Conservation (phyloP, 306 rosid genomes). For the Cucurbita maxima region DNA sequence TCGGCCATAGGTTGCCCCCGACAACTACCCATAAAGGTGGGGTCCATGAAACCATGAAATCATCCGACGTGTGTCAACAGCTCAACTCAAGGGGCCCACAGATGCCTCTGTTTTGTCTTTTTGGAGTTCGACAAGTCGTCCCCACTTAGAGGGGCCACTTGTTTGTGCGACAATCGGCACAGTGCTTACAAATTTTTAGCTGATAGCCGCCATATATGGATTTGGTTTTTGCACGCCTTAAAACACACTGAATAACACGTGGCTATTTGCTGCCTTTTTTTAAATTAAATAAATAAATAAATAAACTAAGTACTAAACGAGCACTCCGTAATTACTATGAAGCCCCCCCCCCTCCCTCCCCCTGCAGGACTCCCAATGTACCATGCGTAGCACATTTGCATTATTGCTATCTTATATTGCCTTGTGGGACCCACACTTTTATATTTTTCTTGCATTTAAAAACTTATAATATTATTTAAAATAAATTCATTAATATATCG, state of each 20-base stretch:
- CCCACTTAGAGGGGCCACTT: conserved; percentile 23
- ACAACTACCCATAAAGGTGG: conserved; percentile 43
- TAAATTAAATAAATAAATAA: no score
- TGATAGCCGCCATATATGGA: conserved; percentile 53
- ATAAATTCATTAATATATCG: no score
- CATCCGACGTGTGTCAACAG: conserved; percentile 57
- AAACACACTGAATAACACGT: background rate
- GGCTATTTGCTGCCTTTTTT: background rate
- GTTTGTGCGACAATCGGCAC: conserved; percentile 33
- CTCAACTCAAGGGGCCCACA: conserved; percentile 41
- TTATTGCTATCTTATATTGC: background rate
- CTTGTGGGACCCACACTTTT: background rate
- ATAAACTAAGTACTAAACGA: background rate
- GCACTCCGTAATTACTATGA: no score
- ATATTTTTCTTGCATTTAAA: no score
- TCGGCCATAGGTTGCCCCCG: conserved; percentile 37
- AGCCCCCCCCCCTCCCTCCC: no score
- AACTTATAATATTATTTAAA: no score
- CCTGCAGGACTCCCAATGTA: background rate
- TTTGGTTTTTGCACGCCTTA: conserved; percentile 32
- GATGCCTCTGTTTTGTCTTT: conserved; percentile 9
- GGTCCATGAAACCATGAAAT: conserved; percentile 37
- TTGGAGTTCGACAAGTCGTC: conserved; percentile 35
- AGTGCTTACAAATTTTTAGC: conserved; percentile 19
- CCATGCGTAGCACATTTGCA: background rate